Base-by-base conservation (phyloP, 768 basidiomycete genomes). In the Kwoniella mangroviensis region DNA sequence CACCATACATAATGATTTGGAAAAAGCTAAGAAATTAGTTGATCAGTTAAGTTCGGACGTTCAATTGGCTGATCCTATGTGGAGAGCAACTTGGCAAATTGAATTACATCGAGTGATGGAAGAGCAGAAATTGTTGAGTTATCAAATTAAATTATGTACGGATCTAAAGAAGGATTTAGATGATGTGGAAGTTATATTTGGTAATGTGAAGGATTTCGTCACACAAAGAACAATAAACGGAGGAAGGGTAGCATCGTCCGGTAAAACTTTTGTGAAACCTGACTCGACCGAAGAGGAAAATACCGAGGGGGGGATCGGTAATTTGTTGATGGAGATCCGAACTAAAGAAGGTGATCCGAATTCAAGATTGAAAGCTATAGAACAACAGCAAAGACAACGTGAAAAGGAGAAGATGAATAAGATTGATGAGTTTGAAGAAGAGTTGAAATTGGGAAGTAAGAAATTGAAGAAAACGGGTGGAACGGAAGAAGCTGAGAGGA, bases 51-150 rank as follows among this genome's bases (percentile, higher is more conserved):
- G 88, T 77, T 89, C 90, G 75, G 93, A 96, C 82, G 91, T 98
- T 74, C 88, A 90, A 75, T 91, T 92, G 12, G 88, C 95, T 78
- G 93, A 91, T 78, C 94, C 96, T 53, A 93, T 92, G 88, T 99
- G 96, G 96, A 92, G 95, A 86, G 94, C 95, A 87, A 98, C 94
- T 21, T 99, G 96, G 96, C 92, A 92, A 78, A 90, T 93, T 79
- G 96, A 99, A 84, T 82, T 99, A 80, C 91, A 93, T 86, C 93
- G 93, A 73, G 94, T 99, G 66, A 91, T 98, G 68, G 94, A 97
- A 82, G 96, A 99, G 82, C 95, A 99, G 81, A 92, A 94, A 75
- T 92, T 97, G 85, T 85, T 98, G 69, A 89, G 88, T 9, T 92
- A 97, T 79, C 95, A 98, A 82, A 92, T 95, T 80, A 93, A 94